Conservation (phyloP, 441 rosid species). For the Codiaeum variegatum region DNA sequence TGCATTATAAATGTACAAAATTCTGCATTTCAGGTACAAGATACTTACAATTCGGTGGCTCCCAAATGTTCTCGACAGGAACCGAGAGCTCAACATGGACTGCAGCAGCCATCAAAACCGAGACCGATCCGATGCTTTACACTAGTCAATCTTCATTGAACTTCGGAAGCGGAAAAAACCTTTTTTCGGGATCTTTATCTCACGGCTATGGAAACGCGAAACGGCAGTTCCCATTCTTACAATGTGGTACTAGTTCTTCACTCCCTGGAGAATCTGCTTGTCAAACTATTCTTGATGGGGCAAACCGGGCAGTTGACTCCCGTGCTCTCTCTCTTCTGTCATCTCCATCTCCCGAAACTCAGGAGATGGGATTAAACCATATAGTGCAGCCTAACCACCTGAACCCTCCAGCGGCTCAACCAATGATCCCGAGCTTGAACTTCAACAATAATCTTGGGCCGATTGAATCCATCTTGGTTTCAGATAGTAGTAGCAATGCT, state of each 20-base stretch:
- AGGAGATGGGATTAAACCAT: constrained; percentile 38
- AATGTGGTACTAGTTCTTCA: constrained; percentile 24
- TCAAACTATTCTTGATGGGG: constrained; percentile 27
- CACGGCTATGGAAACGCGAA: constrained; percentile 31
- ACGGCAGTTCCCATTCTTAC: constrained; percentile 43
- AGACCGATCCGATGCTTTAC: constrained; percentile 31
- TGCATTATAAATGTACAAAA: background rate
- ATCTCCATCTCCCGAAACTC: constrained; percentile 43
- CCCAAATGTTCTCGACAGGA: constrained; percentile 36
- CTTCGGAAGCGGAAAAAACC: constrained; percentile 31
- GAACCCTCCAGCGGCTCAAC: constrained; percentile 30
- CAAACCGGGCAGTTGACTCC: constrained; percentile 29
- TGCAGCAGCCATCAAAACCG: constrained; percentile 37
- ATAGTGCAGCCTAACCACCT: constrained; percentile 37
- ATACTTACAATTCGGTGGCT: constrained; percentile 37
- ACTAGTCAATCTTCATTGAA: constrained; percentile 26
- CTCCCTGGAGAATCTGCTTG: constrained; percentile 31
- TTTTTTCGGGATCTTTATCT: constrained; percentile 33
- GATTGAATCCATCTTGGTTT: constrained; percentile 27
- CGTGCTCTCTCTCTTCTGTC: constrained; percentile 96
- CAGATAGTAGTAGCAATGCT: constrained; percentile 30
- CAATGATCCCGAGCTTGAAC: constrained; percentile 34
- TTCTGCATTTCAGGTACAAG: constrained; percentile 36
- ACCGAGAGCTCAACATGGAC: constrained; percentile 38
- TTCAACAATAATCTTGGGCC: constrained; percentile 28